Evolutionary conservation across 2,329 filamentous ascomycete species (phyloP).

Genomic region (Anisogramma anomala): DNA sequence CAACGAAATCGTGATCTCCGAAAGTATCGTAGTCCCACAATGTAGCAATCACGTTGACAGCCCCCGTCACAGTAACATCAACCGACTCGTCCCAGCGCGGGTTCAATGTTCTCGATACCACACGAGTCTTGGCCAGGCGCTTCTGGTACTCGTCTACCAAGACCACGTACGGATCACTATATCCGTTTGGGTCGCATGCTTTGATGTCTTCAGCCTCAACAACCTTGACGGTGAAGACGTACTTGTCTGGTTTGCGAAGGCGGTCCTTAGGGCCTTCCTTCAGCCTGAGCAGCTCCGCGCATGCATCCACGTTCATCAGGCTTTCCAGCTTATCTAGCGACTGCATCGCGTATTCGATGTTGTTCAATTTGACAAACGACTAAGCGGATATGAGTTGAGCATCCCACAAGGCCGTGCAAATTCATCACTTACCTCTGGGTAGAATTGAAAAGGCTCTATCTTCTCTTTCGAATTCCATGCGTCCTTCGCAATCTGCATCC

Average conservation of each 20-base stretch:
- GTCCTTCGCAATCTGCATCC: constrained; percentile 87
- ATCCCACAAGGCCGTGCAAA: neutral
- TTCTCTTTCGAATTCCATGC: constrained; percentile 87
- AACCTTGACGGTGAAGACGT: constrained; percentile 97
- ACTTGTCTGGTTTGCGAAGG: constrained; percentile 63
- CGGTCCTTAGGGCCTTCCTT: constrained; percentile 56
- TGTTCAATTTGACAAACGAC: constrained; percentile 97
- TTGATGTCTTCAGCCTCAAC: constrained; percentile 96
- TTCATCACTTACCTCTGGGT: constrained; percentile 58
- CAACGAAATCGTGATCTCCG: constrained; percentile 94
- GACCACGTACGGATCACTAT: constrained; percentile 94
- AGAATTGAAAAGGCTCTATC: constrained; percentile 94
- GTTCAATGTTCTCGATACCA: constrained; percentile 81
- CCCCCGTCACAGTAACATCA: constrained; percentile 84
- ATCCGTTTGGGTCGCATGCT: constrained; percentile 89
- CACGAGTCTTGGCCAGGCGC: constrained; percentile 84
- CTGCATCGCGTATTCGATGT: constrained; percentile 87
- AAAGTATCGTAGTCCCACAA: constrained; percentile 98
- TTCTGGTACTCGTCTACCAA: constrained; percentile 97
- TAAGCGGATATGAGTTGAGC: constrained; percentile 29
- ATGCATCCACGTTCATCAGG: constrained; percentile 82
- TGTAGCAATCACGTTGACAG: constrained; percentile 89
- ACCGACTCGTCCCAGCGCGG: constrained; percentile 96
- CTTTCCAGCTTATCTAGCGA: constrained; percentile 85
- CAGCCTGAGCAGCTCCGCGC: constrained; percentile 67